These are phyloP conservation scores for Yarrowia yakushimensis DNA, from an alignment of 805 yeast genomes.

Conservation along the genomic window DNA sequence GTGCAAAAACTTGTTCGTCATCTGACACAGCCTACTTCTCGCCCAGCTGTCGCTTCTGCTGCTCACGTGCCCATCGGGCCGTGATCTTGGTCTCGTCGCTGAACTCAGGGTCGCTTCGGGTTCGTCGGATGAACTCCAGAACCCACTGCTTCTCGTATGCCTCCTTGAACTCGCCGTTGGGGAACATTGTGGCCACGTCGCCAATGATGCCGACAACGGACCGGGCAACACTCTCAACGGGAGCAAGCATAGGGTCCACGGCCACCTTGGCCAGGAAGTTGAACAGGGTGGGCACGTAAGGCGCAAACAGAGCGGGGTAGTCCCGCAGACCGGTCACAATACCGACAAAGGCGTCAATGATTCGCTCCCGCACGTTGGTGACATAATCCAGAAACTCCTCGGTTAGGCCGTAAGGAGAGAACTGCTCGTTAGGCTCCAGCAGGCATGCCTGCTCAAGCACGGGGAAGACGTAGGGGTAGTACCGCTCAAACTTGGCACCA, in stretches of 20 bases:
- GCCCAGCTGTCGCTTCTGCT: slow-evolving; percentile 49
- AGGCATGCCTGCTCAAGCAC: slow-evolving; percentile 47
- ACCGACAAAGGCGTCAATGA: slow-evolving; percentile 94
- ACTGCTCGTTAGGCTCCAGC: slow-evolving; percentile 29
- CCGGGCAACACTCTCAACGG: slow-evolving; percentile 69
- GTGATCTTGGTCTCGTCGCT: slow-evolving; percentile 73
- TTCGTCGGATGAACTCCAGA: slow-evolving; percentile 65
- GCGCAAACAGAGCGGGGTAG: slow-evolving; percentile 59
- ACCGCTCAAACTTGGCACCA: slow-evolving; percentile 72
- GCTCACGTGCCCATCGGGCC: slow-evolving; percentile 98
- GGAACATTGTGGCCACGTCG: slow-evolving; percentile 84
- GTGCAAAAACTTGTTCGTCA: background rate
- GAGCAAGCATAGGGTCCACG: slow-evolving; percentile 55
- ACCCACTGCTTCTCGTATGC: slow-evolving; percentile 76
- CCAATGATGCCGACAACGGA: slow-evolving; percentile 89
- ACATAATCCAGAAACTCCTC: slow-evolving; percentile 76
- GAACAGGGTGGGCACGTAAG: slow-evolving; percentile 67
- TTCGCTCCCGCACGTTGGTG: slow-evolving; percentile 71
- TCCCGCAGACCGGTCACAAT: slow-evolving; percentile 84
- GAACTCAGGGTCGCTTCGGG: slow-evolving; percentile 61
- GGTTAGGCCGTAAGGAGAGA: slow-evolving; percentile 47
- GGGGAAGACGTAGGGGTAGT: slow-evolving; percentile 72
- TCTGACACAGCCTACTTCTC: background rate
- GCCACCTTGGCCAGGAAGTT: slow-evolving; percentile 60
- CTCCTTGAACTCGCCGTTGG: slow-evolving; percentile 67